A percentile compares a stretch with the other conserved stretches of the same genome.
Conservation (phyloP, 2,329 filamentous ascomycete genomes). For the Didymella pomorum region DNA sequence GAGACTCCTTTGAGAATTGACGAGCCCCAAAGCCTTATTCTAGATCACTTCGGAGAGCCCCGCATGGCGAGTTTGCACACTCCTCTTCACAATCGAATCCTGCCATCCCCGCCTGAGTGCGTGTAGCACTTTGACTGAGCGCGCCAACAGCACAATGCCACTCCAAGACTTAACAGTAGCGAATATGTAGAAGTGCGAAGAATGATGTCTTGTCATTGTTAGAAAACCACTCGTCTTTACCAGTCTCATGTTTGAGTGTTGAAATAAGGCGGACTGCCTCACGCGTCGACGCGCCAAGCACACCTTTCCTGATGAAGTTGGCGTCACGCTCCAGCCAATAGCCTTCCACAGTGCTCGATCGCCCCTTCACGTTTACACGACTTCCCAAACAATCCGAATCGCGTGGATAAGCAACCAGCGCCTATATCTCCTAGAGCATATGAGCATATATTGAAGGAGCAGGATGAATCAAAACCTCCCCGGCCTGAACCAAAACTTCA, state of each 20-base stretch:
- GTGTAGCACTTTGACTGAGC: too few relatives aligned
- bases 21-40: too few relatives aligned
- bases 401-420: neutral
- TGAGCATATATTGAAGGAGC: neutral
- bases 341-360: constrained; percentile 1
- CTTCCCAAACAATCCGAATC: neutral
- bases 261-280: neutral
- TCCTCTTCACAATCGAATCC: too few relatives aligned
- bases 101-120: too few relatives aligned
- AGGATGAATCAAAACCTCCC: constrained; percentile 39
- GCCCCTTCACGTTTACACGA: constrained; percentile 10
- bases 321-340: constrained; percentile 16
- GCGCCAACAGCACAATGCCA: too few relatives aligned
- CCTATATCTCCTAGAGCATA: neutral
- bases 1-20: neutral
- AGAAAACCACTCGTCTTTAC: neutral
- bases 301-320: constrained; percentile 6
- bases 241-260: neutral
- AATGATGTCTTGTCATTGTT: neutral
- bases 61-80: too few relatives aligned
- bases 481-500: constrained; percentile 39
- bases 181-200: neutral
- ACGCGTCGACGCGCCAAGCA: constrained; percentile 11
- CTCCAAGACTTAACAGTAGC: too few relatives aligned
- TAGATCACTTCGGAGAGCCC: too few relatives aligned